Percentiles rank a stretch among this genome's conserved stretches.
These are phyloP conservation scores for Casuarina glauca DNA, from an alignment of 306 rosid species.

Conservation along the genomic window DNA sequence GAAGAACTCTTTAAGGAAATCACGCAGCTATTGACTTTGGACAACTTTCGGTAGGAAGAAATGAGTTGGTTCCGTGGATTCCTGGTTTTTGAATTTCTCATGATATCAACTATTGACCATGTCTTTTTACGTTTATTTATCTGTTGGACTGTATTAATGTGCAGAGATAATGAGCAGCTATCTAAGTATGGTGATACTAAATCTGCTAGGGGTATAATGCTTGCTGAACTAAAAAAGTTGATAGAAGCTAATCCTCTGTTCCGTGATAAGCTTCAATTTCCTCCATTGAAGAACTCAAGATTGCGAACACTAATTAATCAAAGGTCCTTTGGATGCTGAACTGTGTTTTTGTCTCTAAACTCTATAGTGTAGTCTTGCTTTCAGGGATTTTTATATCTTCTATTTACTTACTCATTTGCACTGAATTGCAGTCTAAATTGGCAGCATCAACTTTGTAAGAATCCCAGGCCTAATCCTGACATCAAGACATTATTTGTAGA, in stretches of 20 bases:
- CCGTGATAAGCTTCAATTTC: conserved; percentile 98
- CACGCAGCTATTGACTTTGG: conserved; percentile 91
- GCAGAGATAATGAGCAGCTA: conserved; percentile 96
- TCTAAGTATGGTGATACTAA: conserved; percentile 98
- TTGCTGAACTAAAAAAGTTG: conserved; percentile 90
- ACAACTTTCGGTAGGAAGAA: conserved; percentile 80
- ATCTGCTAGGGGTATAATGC: conserved; percentile 98
- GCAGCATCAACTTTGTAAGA: conserved; percentile 99
- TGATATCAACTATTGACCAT: neutral
- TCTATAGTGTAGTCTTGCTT: conserved; percentile 18
- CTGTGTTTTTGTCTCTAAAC: conserved; percentile 9
- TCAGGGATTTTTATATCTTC: conserved; percentile 12
- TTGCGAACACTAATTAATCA: conserved; percentile 94
- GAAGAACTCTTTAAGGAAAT: conserved; percentile 98
- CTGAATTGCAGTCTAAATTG: conserved; percentile 84
- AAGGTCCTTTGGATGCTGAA: conserved; percentile 54
- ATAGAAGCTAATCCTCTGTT: conserved; percentile 98
- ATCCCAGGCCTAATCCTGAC: conserved; percentile 96
- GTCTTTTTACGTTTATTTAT: neutral
- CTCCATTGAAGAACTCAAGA: conserved; percentile 92
- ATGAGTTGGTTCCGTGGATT: conserved; percentile 10
- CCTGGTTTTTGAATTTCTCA: neutral
- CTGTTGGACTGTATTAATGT: conserved; percentile 21
- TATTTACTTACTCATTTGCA: conserved; percentile 5
- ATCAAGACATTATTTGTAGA: conserved; percentile 96